Evolutionary conservation across 352 stramenopile species (phyloP).

Genomic region (Globisporangium spinosum): DNA sequence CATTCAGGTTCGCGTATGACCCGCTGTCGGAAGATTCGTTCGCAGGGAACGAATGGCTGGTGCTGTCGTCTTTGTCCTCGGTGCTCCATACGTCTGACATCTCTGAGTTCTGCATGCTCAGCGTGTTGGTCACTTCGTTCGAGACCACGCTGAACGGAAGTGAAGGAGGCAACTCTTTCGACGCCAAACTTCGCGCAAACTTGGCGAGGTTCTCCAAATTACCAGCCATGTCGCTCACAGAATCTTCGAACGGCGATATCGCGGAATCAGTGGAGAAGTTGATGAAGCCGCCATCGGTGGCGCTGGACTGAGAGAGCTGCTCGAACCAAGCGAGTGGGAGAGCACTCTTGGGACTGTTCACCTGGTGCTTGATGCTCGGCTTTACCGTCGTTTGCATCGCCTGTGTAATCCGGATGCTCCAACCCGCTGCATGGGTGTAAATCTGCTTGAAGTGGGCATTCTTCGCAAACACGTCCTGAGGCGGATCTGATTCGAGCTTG

Average conservation of each 20-base stretch:
- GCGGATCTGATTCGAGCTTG: constrained; percentile 68
- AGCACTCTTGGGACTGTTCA: constrained; percentile 69
- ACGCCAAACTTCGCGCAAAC: constrained; percentile 60
- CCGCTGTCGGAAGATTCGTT: constrained; percentile 49
- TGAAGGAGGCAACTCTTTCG: constrained; percentile 27
- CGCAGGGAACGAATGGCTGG: constrained; percentile 60
- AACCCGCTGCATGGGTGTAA: constrained; percentile 70
- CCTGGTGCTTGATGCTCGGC: constrained; percentile 50
- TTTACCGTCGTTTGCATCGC: constrained; percentile 80
- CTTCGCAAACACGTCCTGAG: constrained; percentile 72
- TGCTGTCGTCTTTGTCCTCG: constrained; percentile 61
- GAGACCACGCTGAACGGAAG: constrained; percentile 47
- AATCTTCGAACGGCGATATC: constrained; percentile 45
- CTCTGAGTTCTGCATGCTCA: constrained; percentile 36
- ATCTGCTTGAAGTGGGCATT: constrained; percentile 82
- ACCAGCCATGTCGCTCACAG: constrained; percentile 38
- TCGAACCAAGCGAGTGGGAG: constrained; percentile 80
- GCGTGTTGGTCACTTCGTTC: constrained; percentile 76
- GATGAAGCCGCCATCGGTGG: constrained; percentile 28
- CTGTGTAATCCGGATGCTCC: constrained; percentile 74
- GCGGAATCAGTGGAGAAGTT: constrained; percentile 21
- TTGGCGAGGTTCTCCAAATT: constrained; percentile 69
- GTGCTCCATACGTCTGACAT: constrained; percentile 58
- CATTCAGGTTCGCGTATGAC: constrained; percentile 29
- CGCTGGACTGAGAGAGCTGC: constrained; percentile 54